Conservation (phyloP, 306 rosid species). For the Quercus cerris region DNA sequence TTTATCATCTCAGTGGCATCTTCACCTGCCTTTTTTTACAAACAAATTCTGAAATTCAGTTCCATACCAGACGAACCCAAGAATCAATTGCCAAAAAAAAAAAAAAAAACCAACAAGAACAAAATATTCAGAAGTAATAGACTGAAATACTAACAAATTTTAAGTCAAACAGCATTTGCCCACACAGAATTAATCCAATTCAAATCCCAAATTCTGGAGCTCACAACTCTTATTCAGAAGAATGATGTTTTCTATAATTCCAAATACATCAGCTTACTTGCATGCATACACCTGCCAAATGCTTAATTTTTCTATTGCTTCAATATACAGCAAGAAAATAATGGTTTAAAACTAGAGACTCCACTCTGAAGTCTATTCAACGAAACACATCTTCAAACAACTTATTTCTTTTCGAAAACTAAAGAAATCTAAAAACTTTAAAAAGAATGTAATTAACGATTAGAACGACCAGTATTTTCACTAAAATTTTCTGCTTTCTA, state of each 20-base stretch:
- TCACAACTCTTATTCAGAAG: background rate
- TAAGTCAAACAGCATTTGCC: background rate
- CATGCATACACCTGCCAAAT: too few relatives aligned
- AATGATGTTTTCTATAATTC: too few relatives aligned
- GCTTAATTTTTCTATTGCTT: background rate
- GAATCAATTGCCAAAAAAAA: background rate
- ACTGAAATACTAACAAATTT: too few relatives aligned
- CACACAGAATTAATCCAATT: background rate
- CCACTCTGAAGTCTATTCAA: background rate
- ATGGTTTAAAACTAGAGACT: background rate
- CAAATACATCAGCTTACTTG: background rate
- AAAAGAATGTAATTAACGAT: too few relatives aligned
- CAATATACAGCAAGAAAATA: background rate
- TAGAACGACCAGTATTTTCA: too few relatives aligned
- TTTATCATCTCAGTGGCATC: conserved; percentile 54
- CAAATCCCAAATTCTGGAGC: background rate
- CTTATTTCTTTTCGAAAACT: background rate
- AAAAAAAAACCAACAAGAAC: background rate
- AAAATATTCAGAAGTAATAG: background rate
- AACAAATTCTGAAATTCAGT: background rate
- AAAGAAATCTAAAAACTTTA: background rate
- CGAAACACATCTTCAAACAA: background rate
- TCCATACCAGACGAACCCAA: background rate
- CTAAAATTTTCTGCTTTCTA: too few relatives aligned
- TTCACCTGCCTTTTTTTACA: conserved; percentile 39